Conservation (phyloP, 2,329 filamentous ascomycete species). For the Aureobasidium sp. region DNA sequence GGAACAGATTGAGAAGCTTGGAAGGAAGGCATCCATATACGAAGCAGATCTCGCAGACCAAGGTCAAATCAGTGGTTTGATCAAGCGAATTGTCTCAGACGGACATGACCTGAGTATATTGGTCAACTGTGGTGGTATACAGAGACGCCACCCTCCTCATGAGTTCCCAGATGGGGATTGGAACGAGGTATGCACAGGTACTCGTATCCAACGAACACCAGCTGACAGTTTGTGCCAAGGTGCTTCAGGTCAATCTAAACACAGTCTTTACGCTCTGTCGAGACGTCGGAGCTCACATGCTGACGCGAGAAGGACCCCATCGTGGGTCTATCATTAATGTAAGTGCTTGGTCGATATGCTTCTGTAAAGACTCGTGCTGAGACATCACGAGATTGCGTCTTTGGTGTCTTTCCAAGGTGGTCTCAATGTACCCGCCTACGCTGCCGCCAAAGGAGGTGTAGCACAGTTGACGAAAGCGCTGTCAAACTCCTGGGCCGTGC, state of each 20-base stretch:
- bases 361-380: background rate
- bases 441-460: conserved; percentile 77
- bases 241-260: conserved; percentile 80
- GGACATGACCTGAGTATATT: conserved; percentile 23
- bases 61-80: conserved; percentile 51
- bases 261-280: conserved; percentile 72
- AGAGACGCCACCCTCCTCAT: conserved; percentile 24
- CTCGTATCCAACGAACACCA: too few relatives aligned
- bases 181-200: conserved; percentile 33
- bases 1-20: conserved; percentile 55
- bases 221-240: conserved; percentile 35
- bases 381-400: conserved; percentile 44
- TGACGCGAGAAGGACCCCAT: conserved; percentile 48
- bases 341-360: background rate
- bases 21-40: conserved; percentile 61
- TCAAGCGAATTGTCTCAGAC: conserved; percentile 27
- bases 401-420: conserved; percentile 81
- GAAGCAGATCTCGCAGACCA: conserved; percentile 61
- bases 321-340: conserved; percentile 75
- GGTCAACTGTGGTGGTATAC: conserved; percentile 27
- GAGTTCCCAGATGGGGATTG: conserved; percentile 27
- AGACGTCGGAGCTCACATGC: conserved; percentile 73
- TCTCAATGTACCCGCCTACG: conserved; percentile 80
- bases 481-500: conserved; percentile 76
- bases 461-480: conserved; percentile 78